Conservation (phyloP, 78 protist species). For the Acrasis kona region DNA sequence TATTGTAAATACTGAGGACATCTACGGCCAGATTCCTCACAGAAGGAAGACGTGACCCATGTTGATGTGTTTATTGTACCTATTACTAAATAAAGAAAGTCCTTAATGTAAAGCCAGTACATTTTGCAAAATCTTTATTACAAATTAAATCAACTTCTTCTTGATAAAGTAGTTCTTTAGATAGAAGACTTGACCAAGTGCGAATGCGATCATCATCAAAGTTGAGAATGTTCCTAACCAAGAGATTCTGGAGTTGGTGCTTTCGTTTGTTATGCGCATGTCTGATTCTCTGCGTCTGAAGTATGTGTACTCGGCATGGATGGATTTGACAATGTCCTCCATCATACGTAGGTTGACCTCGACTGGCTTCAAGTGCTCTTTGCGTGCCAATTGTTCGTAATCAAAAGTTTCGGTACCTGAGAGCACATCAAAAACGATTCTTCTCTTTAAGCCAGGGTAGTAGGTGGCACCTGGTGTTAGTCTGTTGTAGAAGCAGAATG, state of each 20-base stretch:
- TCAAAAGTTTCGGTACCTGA: slow-evolving; percentile 6
- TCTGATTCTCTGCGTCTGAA: slow-evolving; percentile 32
- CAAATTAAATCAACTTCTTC: slow-evolving; percentile 4
- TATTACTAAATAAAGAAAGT: no score
- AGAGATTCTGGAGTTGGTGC: background rate
- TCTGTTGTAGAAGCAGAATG: background rate
- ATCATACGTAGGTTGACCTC: slow-evolving; percentile 25
- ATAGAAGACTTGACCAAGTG: slow-evolving; percentile 1
- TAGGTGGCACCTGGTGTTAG: background rate
- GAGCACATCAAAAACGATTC: background rate
- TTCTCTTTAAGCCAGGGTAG: background rate
- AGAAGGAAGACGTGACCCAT: no score
- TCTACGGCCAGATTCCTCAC: no score
- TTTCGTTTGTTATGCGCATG: slow-evolving; percentile 25
- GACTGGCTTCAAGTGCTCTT: slow-evolving; percentile 30
- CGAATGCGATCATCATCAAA: background rate
- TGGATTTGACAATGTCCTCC: slow-evolving; percentile 23
- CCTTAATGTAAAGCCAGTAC: no score
- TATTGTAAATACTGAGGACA: no score
- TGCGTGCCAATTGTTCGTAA: slow-evolving; percentile 9
- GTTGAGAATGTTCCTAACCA: slow-evolving; percentile 4
- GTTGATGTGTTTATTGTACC: no score
- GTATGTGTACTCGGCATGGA: slow-evolving; percentile 25
- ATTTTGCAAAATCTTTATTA: no score
- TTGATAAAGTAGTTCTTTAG: slow-evolving; percentile 1